Evolutionary conservation across 345 rosid species (phyloP).

Genomic region (Melastoma malabathricum): DNA sequence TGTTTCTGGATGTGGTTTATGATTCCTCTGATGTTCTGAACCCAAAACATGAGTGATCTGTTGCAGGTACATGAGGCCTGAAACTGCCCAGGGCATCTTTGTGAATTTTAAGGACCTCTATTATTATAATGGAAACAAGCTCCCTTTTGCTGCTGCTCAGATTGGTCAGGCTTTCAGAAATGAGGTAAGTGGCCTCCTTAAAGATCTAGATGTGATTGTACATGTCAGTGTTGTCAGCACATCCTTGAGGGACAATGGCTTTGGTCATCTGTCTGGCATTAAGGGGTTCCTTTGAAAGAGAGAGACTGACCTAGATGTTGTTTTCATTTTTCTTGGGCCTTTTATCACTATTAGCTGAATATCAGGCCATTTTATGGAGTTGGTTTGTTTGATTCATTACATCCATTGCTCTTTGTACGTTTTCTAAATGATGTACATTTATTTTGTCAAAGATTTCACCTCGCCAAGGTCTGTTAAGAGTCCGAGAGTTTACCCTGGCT

Average conservation of each 20-base stretch:
- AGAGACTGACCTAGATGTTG: background rate
- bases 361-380: no score
- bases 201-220: background rate
- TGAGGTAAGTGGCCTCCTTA: slow-evolving; percentile 41
- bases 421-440: no score
- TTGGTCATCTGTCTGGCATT: no score
- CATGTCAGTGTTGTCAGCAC: background rate
- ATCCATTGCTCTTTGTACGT: no score
- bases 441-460: slow-evolving; percentile 56
- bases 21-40: background rate
- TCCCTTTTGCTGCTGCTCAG: slow-evolving; percentile 97
- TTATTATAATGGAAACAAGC: slow-evolving; percentile 81
- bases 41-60: slow-evolving; percentile 1
- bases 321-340: background rate
- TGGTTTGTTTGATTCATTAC: no score
- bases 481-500: slow-evolving; percentile 88
- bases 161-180: slow-evolving; percentile 97
- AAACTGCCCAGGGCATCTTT: slow-evolving; percentile 96
- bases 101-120: slow-evolving; percentile 85
- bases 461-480: slow-evolving; percentile 94
- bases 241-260: no score
- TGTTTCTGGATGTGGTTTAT: background rate
- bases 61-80: slow-evolving; percentile 90
- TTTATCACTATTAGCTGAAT: no score
- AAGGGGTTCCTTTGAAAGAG: no score